Conservation (phyloP, 2,329 filamentous ascomycete genomes). For the Neopestalotiopsis sp. region DNA sequence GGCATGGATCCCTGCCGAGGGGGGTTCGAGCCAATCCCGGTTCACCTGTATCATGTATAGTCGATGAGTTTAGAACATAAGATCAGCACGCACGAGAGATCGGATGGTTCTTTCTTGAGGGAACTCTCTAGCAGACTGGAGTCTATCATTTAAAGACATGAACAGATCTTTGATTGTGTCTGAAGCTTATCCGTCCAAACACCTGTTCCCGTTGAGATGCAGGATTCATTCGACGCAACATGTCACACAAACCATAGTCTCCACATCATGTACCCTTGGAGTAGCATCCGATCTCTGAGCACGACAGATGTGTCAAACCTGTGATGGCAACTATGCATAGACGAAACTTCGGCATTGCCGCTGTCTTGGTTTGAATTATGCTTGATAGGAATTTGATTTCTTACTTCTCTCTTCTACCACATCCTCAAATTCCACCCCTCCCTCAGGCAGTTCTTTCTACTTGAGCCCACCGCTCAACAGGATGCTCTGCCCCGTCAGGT, state of each 20-base stretch:
- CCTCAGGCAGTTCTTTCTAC: constrained; percentile 27
- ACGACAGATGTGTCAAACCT: neutral
- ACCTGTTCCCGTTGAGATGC: neutral
- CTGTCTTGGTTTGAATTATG: neutral
- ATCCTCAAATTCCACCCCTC: neutral
- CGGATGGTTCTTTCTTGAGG: neutral
- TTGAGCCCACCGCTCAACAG: constrained; percentile 58
- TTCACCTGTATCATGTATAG: neutral
- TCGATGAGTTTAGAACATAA: neutral
- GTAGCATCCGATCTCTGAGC: neutral
- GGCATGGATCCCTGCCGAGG: neutral
- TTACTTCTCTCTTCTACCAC: neutral
- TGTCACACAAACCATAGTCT: neutral
- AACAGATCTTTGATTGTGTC: too few species aligned
- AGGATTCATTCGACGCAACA: neutral
- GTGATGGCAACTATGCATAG: neutral
- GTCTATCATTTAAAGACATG: too few species aligned
- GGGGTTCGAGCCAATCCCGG: neutral
- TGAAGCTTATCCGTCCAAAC: neutral
- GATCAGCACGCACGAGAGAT: neutral
- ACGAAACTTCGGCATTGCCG: neutral
- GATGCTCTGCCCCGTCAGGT: constrained; percentile 62
- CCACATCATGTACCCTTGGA: neutral
- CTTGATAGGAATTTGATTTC: neutral
- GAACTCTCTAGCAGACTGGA: neutral